A percentile compares a stretch with the other conserved stretches of the same genome.
phyloP scores from a whole-genome alignment of 2,329 filamentous ascomycete genomes.

The Sclerotinia minor region DNA sequence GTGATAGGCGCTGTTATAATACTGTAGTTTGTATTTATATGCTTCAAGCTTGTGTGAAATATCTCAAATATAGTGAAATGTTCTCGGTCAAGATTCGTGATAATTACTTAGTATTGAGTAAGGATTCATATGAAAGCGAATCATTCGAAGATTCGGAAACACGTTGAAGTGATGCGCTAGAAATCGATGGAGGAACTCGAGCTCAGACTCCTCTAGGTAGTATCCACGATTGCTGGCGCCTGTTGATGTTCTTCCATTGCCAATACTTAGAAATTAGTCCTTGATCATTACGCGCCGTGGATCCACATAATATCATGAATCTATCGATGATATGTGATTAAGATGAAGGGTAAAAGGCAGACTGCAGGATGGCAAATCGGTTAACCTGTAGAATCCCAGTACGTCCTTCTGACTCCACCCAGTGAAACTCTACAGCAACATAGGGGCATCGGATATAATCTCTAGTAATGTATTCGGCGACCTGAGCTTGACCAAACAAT shows the following conservation, averaged over 20 bases:
- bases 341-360: neutral
- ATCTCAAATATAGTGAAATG: neutral
- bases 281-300: neutral
- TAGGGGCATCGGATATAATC: neutral
- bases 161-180: neutral
- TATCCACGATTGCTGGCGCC: neutral
- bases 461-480: slow-evolving; percentile 19
- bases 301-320: slow-evolving; percentile 4
- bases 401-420: neutral
- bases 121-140: neutral
- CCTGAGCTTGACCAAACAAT: slow-evolving; percentile 11
- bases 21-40: neutral
- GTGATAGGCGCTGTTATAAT: neutral
- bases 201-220: neutral
- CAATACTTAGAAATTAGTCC: neutral
- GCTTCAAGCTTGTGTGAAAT: neutral
- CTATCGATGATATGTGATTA: neutral
- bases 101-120: neutral
- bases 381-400: slow-evolving; percentile 12
- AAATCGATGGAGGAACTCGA: neutral
- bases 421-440: slow-evolving; percentile 20
- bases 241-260: neutral
- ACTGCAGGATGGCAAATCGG: slow-evolving; percentile 10
- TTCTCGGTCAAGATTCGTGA: neutral
- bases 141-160: neutral